These are phyloP conservation scores for Lanmaoa pseudosensibilis DNA, from an alignment of 768 basidiomycete species.

Conservation along the genomic window DNA sequence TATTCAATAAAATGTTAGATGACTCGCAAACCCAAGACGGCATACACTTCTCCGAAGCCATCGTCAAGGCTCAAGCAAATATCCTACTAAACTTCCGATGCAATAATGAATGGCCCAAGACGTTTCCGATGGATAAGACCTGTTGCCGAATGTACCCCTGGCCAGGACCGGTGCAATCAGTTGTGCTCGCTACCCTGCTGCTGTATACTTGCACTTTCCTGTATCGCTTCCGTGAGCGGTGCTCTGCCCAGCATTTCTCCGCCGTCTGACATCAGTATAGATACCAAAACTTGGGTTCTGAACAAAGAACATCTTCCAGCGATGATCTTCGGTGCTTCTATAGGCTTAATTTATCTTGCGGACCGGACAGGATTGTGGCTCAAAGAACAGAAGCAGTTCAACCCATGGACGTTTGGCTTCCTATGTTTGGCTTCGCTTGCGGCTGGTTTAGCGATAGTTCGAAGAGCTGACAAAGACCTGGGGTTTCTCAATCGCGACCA, in stretches of 20 bases:
- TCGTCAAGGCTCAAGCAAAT: constrained; percentile 70
- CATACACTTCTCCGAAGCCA: constrained; percentile 68
- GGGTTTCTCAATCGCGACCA: constrained; percentile 91
- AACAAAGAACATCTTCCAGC: constrained; percentile 38
- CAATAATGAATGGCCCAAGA: constrained; percentile 66
- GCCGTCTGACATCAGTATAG: constrained; percentile 18
- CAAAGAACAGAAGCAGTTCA: constrained; percentile 86
- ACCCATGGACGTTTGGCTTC: constrained; percentile 63
- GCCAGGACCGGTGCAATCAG: constrained; percentile 55
- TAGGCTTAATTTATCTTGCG: constrained; percentile 71
- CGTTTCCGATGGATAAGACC: constrained; percentile 68
- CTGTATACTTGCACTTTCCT: constrained; percentile 52
- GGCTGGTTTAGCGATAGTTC: constrained; percentile 63
- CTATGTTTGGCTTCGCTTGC: constrained; percentile 54
- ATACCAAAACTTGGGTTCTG: constrained; percentile 15
- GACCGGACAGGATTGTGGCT: constrained; percentile 87
- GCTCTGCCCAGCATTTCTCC: constrained; percentile 1
- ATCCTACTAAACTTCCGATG: constrained; percentile 80
- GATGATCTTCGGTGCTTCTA: constrained; percentile 62
- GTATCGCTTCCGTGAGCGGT: constrained; percentile 36
- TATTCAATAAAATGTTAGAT: constrained; percentile 80
- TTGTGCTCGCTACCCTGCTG: constrained; percentile 49
- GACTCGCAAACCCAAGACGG: constrained; percentile 79
- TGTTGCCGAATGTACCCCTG: constrained; percentile 79
- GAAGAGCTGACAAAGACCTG: constrained; percentile 74